A percentile compares a stretch with the other conserved stretches of the same genome.
Conservation (phyloP, 1,284 basidiomycete species). For the Puccinia triticina region DNA sequence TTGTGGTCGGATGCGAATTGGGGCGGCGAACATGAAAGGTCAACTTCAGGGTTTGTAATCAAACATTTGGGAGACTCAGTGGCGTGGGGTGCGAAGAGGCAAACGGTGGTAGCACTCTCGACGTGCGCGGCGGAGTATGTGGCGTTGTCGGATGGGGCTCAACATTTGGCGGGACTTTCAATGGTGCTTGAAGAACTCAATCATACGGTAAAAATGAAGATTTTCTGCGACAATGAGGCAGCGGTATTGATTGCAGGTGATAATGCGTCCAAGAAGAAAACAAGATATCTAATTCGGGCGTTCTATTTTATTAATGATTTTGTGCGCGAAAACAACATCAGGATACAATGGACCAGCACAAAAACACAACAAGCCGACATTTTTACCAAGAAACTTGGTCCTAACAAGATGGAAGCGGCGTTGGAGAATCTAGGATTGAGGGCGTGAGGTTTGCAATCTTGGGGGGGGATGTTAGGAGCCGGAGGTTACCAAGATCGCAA, state of each 20-base stretch:
- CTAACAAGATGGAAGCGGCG: not conserved
- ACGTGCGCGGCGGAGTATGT: conserved; percentile 34
- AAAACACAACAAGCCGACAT: conserved; percentile 3
- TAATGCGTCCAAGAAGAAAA: conserved; percentile 25
- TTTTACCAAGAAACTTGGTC: conserved; percentile 3
- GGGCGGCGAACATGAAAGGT: conserved; percentile 23
- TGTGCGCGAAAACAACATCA: conserved; percentile 8
- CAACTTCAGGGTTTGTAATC: not conserved
- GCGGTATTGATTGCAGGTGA: conserved; percentile 10
- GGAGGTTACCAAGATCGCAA: no score
- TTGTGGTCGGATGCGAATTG: conserved; percentile 23
- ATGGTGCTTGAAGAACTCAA: not conserved
- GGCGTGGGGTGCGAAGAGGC: conserved; percentile 17
- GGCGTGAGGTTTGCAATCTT: not conserved
- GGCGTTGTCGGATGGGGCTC: not conserved
- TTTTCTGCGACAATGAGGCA: conserved; percentile 22
- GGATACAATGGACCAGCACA: conserved; percentile 9
- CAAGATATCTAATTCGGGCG: not conserved
- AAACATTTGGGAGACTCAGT: not conserved
- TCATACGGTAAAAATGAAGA: not conserved
- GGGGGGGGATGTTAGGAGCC: no score
- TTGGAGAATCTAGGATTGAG: not conserved
- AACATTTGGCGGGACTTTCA: not conserved
- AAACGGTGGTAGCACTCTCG: conserved; percentile 9
- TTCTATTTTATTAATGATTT: conserved; percentile 33